Percentiles rank a stretch among this genome's conserved stretches.
phyloP scores from a whole-genome alignment of 495 filamentous ascomycete genomes.

The Neurospora africana region DNA sequence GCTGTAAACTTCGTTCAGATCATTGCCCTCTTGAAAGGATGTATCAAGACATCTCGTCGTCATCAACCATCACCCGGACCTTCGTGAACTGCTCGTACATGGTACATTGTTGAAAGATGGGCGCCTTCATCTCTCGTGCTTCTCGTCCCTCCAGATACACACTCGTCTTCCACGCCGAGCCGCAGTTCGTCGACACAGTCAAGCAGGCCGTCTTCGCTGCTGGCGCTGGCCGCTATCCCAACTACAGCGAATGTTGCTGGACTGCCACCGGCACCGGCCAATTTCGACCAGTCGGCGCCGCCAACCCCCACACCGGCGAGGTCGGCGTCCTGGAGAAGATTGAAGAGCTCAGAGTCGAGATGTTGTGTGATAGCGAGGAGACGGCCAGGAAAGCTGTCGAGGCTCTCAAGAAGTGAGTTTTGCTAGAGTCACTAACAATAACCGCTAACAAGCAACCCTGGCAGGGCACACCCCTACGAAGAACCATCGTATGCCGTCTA shows the following conservation, averaged over 20 bases:
- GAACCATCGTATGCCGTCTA: conserved; percentile 65
- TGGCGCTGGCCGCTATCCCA: conserved; percentile 51
- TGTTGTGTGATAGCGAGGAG: conserved; percentile 37
- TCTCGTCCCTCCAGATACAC: conserved; percentile 12
- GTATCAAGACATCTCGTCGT: neutral
- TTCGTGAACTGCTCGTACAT: neutral
- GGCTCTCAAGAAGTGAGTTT: conserved; percentile 51
- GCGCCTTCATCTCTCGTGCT: neutral
- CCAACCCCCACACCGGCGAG: conserved; percentile 50
- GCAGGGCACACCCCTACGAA: conserved; percentile 68
- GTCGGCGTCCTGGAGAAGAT: conserved; percentile 39
- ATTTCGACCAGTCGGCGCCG: conserved; percentile 36
- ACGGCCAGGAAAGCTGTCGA: conserved; percentile 36
- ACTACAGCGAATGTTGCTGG: conserved; percentile 55
- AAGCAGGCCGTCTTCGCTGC: conserved; percentile 55
- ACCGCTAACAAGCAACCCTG: neutral
- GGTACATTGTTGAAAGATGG: neutral
- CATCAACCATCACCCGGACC: neutral
- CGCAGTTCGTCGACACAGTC: conserved; percentile 33
- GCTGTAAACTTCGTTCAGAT: too few species aligned
- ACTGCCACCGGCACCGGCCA: conserved; percentile 46
- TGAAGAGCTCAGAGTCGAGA: conserved; percentile 44
- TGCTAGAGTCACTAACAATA: neutral
- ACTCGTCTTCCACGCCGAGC: conserved; percentile 50
- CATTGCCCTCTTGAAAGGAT: neutral